Base-by-base conservation (phyloP, 768 basidiomycete species). In the Hygrophoropsis aurantiaca region DNA sequence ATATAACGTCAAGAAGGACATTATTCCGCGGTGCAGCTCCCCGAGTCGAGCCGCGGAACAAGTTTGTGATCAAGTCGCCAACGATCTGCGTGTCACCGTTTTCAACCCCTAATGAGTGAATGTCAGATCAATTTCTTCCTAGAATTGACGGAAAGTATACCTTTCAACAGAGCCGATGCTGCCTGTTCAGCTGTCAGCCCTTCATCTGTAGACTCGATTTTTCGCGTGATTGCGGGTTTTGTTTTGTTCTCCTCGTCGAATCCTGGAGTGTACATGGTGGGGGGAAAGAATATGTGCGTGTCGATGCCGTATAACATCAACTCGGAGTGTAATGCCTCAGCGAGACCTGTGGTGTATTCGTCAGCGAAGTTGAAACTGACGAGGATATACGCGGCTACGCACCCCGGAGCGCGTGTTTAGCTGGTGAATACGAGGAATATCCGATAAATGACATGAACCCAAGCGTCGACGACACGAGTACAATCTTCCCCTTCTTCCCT, bases 331-430 rank as follows among this genome's bases (percentile, higher is more conserved):
- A 97, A 74, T 0, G 85, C 77, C 49, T 97, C 94, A 11, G 89
- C 90, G 0, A 97, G 79, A 11, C 87, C 91, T 93, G 58, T 7
- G 21, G 19, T 30, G 11, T 26, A 43, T 10, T 32, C 27, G 41
- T 46, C 6, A 46, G 44, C 11, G 26, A 19, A 3, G 18, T 6
- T 3, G 15, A 11, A 27, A 27, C 36, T 10, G n/a, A 13, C 11
- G 9, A 20, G 4, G 23, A 24, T 19, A 8, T 4, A 6, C 11
- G 25, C 10, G 23, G 23, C 18, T 15, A 51, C 68, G 35, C 53
- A 91, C 92, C 92, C 68, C 90, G 71, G 5, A 95, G 62, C 7
- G 94, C 94, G 56, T 88, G 86, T 61, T 95, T 95, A 9, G 82
- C 85, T 0, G 92, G 90, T 0, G 87, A 72, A 64, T 95, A 95